These are phyloP conservation scores for Lactarius trivialis DNA, from an alignment of 768 basidiomycete genomes.

Conservation along the genomic window DNA sequence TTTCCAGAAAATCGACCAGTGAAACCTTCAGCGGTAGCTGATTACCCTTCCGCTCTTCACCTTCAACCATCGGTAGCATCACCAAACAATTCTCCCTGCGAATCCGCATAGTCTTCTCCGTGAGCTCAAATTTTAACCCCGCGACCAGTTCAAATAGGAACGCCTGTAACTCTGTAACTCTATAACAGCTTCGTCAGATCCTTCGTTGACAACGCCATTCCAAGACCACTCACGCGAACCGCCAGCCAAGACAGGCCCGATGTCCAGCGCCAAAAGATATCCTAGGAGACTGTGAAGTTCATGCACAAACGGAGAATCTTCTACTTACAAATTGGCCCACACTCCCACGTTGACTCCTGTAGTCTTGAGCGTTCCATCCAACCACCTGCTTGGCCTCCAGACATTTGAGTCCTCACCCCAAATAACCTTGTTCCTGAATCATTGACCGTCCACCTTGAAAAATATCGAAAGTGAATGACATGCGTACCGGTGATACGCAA, in stretches of 20 bases:
- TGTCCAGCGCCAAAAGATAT: slow-evolving; percentile 17
- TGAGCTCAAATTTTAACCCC: no score
- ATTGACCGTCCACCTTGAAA: neutral
- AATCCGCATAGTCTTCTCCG: no score
- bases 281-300: neutral
- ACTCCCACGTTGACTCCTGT: slow-evolving; percentile 6
- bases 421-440: slow-evolving; percentile 12
- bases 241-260: slow-evolving; percentile 20
- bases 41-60: slow-evolving; percentile 15
- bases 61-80: slow-evolving; percentile 14
- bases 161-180: slow-evolving; percentile 34
- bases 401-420: slow-evolving; percentile 16
- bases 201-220: neutral
- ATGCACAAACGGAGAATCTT: neutral
- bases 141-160: no score
- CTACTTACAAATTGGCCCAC: slow-evolving; percentile 10
- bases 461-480: neutral
- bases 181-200: neutral
- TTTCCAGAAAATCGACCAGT: no score
- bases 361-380: slow-evolving; percentile 14
- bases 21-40: neutral
- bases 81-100: slow-evolving; percentile 3
- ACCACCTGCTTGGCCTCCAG: slow-evolving; percentile 18
- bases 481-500: slow-evolving; percentile 16
- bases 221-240: neutral